These are phyloP conservation scores for Hygrophorus pudorinus DNA, from an alignment of 768 basidiomycete species.

Conservation along the genomic window DNA sequence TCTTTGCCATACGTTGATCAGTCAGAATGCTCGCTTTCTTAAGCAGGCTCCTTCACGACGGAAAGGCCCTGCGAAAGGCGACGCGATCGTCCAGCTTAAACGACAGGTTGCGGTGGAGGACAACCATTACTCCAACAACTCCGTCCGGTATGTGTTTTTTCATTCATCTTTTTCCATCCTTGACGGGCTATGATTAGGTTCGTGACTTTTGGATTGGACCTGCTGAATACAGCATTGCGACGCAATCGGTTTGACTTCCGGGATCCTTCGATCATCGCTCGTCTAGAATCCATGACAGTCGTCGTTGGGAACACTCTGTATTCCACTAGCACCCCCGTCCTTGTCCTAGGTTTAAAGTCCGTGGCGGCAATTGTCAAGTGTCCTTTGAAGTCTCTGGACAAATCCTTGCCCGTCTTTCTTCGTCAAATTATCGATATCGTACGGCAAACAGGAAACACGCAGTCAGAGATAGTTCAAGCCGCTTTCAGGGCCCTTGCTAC, in stretches of 20 bases:
- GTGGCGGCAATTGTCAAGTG: constrained; percentile 75
- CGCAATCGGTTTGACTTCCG: constrained; percentile 81
- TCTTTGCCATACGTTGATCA: constrained; percentile 83
- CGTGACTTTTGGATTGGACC: constrained; percentile 83
- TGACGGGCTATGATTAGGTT: constrained; percentile 41
- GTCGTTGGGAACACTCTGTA: constrained; percentile 90
- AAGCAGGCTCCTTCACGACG: constrained; percentile 40
- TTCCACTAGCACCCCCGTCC: constrained; percentile 65
- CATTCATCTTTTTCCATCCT: neutral
- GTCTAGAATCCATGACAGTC: constrained; percentile 78
- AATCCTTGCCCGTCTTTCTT: constrained; percentile 74
- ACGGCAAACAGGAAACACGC: constrained; percentile 73
- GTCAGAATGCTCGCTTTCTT: constrained; percentile 82
- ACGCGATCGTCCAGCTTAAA: constrained; percentile 72
- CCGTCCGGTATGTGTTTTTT: constrained; percentile 54
- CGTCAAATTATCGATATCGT: constrained; percentile 79
- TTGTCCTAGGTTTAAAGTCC: constrained; percentile 68
- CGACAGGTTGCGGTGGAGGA: constrained; percentile 42
- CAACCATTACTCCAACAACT: constrained; percentile 79
- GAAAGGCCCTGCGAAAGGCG: constrained; percentile 32
- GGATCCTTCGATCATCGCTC: constrained; percentile 61
- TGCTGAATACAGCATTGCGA: constrained; percentile 81
- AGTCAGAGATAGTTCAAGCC: constrained; percentile 82
- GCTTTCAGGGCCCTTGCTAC: constrained; percentile 80
- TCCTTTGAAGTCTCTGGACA: constrained; percentile 64